phyloP scores from a whole-genome alignment of 202 grass and related monocot species.

The Panicum hallii region DNA sequence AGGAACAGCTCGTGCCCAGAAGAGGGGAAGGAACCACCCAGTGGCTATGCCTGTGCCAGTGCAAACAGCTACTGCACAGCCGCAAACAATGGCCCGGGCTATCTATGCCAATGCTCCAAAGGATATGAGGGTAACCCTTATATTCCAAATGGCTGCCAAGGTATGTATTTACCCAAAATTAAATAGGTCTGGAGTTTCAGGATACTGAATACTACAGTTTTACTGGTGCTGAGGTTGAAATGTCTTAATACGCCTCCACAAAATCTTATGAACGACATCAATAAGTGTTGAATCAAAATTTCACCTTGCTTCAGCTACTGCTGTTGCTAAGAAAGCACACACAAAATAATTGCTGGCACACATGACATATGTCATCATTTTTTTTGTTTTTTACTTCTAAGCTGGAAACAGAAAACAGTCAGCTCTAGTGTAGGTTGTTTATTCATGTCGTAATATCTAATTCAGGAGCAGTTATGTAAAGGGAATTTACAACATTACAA shows the following conservation, averaged over 20 bases:
- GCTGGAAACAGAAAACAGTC: neutral
- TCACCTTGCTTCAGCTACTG: neutral
- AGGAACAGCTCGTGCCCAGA: constrained; percentile 36
- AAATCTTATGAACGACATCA: neutral
- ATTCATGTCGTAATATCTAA: neutral
- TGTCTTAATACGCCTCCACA: neutral
- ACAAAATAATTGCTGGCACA: neutral
- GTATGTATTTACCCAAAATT: constrained; percentile 5
- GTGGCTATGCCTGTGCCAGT: constrained; percentile 48
- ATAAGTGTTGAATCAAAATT: neutral
- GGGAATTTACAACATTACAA: neutral
- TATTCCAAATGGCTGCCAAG: constrained; percentile 51
- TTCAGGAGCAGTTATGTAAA: neutral
- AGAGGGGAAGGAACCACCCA: neutral
- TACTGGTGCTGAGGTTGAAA: neutral
- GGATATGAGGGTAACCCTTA: constrained; percentile 74
- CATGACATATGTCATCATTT: neutral
- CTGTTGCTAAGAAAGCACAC: neutral
- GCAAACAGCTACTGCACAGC: constrained; percentile 46
- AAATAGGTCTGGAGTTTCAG: neutral
- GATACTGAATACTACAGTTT: neutral
- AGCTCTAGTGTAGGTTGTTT: neutral
- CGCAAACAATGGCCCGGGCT: constrained; percentile 47
- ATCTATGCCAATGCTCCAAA: constrained; percentile 53
- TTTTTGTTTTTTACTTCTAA: neutral